Evolutionary conservation across 2,329 filamentous ascomycete genomes (phyloP).

Genomic region (Exserohilum rostratum): DNA sequence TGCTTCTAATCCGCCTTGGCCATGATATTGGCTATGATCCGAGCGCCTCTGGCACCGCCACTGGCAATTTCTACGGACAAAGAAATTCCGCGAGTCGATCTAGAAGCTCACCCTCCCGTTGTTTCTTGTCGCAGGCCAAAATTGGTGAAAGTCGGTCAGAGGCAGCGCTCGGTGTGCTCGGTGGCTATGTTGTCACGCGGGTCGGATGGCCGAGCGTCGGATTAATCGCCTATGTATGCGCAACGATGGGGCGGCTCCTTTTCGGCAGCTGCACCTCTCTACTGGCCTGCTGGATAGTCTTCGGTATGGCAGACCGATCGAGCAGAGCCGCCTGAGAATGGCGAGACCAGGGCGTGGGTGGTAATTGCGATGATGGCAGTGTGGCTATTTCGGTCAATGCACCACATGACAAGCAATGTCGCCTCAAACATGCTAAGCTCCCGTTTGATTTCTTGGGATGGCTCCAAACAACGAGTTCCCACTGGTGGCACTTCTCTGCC

Average conservation of each 20-base stretch:
- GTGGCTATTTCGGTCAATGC: not conserved
- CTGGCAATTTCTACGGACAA: conserved; percentile 3
- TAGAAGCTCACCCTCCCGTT: not conserved
- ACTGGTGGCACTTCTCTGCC: conserved; percentile 5
- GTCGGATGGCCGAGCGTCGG: not conserved
- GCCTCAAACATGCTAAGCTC: conserved; percentile 6
- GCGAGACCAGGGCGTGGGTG: not conserved
- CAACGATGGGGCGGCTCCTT: not conserved
- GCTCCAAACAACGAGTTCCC: not conserved
- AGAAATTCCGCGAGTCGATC: conserved; percentile 11
- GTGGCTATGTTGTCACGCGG: not conserved
- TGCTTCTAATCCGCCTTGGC: conserved; percentile 3
- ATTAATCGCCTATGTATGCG: conserved; percentile 1
- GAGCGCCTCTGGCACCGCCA: not conserved
- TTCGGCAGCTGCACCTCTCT: not conserved
- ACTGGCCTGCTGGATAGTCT: not conserved
- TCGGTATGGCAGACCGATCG: too few species aligned
- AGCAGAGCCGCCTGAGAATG: not conserved
- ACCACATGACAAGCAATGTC: conserved; percentile 7
- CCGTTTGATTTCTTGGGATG: not conserved
- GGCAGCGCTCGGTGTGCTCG: not conserved
- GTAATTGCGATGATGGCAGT: not conserved
- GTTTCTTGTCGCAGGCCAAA: not conserved
- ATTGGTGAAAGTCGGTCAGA: not conserved
- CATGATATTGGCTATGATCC: not conserved